A percentile compares a stretch with the other conserved stretches of the same genome.
These are phyloP conservation scores for Discostella pseudostelligera DNA, from an alignment of 108 stramenopile genomes.

Conservation along the genomic window DNA sequence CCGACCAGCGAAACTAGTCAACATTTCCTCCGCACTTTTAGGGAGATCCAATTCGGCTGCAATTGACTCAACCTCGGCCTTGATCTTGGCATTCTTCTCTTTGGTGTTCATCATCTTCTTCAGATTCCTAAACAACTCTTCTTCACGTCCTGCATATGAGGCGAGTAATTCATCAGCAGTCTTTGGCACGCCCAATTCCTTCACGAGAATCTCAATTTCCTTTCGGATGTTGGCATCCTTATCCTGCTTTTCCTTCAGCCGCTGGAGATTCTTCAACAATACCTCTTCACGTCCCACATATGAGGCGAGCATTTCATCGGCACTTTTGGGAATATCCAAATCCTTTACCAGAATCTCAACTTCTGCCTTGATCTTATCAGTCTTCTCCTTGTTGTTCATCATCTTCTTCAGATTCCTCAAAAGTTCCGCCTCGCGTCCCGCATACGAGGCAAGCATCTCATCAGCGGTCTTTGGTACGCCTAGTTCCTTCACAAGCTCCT, in stretches of 20 bases:
- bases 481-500: background rate
- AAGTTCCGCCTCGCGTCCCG: conserved; percentile 4
- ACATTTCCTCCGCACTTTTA: conserved; percentile 6
- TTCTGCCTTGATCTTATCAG: background rate
- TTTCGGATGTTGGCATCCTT: background rate
- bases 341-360: conserved; percentile 6
- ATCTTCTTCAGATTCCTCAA: conserved; percentile 12
- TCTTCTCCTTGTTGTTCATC: background rate
- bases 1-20: background rate
- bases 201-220: background rate
- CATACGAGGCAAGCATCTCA: conserved; percentile 2
- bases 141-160: conserved; percentile 12
- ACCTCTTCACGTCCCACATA: conserved; percentile 19
- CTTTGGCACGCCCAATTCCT: conserved; percentile 1
- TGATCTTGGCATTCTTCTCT: background rate
- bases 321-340: background rate
- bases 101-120: conserved; percentile 8
- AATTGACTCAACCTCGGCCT: background rate
- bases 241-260: conserved; percentile 10
- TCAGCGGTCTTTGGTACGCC: conserved; percentile 6
- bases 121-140: conserved; percentile 16
- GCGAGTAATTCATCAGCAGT: conserved; percentile 8
- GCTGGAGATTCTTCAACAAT: conserved; percentile 5
- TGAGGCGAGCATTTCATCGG: conserved; percentile 13
- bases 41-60: background rate